Evolutionary conservation across 2,329 filamentous ascomycete genomes (phyloP), one percentile per base, ranked within the genome.

Genomic region (Claviceps pazoutovae): DNA sequence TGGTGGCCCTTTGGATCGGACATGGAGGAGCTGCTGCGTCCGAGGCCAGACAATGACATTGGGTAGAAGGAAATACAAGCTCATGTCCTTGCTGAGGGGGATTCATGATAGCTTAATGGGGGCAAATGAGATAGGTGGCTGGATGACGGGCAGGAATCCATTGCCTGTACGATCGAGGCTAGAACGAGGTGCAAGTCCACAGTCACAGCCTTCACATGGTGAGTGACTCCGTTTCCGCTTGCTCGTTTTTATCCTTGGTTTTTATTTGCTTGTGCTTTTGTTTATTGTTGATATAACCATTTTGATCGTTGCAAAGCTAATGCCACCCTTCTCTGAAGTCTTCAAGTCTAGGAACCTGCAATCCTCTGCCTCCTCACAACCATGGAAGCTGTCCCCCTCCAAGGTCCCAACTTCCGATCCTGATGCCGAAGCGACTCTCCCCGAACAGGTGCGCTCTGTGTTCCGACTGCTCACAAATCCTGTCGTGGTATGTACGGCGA

Each of bases 401-500:
- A 56, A 57, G 23, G 61, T 62, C 3, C 69, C 70, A 0, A 66
- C 66, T 0, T 58, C 64, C 44, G 64, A 70, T 50, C 66, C 68
- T 1, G 59, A 64, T 9, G 58, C 60, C 41, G 48, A 58, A 48
- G 54, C 57, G 53, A 54, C 60, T 61, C 62, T 74, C 37, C 62
- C 73, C 30, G 73, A 75, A 53, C 68, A 75, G 49, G 66, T 79
- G 21, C 76, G 74, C 52, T 65, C 68, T 47, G 67, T 76, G 21
- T 75, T 80, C 73, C 75, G 77, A 52, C 70, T 74, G 14, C 65
- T 80, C 13, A 67, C 74, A 2, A 73, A 78, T 58, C 73, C 75
- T 0, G 75, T 77, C 39, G 75, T 79, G n/a, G 72, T 79, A 13
- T 75, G 75, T 59, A 79, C 76, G 21, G 66, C 74, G 21, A 61